Evolutionary conservation across 1,284 basidiomycete species (phyloP), one percentile per base, ranked within the genome.

Genomic region (Hymenochaete sp.): DNA sequence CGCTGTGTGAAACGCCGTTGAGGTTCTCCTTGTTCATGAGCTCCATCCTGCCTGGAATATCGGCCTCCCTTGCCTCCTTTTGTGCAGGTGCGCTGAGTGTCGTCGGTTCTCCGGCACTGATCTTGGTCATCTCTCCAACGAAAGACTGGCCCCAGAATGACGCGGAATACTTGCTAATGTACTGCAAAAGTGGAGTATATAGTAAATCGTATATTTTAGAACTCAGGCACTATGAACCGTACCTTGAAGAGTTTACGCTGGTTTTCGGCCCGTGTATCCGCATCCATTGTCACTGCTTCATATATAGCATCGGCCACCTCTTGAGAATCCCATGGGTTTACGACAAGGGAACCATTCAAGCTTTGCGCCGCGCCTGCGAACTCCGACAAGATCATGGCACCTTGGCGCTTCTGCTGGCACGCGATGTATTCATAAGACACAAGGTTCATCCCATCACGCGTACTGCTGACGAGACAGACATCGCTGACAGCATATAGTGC

Each of bases 341-440:
- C 90, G 58, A 97, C 90, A 54, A 96, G 73, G 36, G 85, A 87
- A 13, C 93, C 93, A 59, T 96, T 95, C 53, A 96, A 68, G 52
- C 84, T 90, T 67, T 98, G 96, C 7, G 96, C 95, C 2, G 96
- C 95, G 38, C 95, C 96, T 0, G 96, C 93, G 58, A 98, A 98
- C 62, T 98, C 95, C 50, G 93, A 97, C 7, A 98, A 74, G 59
- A 98, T 95, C 87, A 98, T 93, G 9, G 90, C 89, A 31, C 95
- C 96, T 57, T 97, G 90, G 13, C 84, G 77, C 44, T 86, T 80
- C 57, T 90, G 80, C 61, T 98, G 96, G 57, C 91, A 93, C 0
- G 95, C 93, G 57, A 98, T 87, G 64, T 98, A 98, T 64, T 98
- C 96, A 67, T 98, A 98, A 8, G 93, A 96, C n/a, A 93, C 93